Conservation (phyloP, 768 basidiomycete genomes). For the Mycena alexandri region DNA sequence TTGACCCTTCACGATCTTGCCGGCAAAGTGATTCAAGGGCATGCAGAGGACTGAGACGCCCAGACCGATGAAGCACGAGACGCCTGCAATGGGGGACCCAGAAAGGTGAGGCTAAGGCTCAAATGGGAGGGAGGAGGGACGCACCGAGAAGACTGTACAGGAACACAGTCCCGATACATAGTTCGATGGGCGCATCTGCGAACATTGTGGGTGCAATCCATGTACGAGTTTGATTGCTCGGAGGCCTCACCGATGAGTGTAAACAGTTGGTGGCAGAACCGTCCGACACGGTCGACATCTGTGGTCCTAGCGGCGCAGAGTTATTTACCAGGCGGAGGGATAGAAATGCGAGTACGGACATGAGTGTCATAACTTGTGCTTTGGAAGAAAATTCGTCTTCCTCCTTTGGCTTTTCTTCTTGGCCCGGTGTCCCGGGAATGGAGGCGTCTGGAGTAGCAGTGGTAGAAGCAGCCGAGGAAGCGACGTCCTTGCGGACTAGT, state of each 20-base stretch:
- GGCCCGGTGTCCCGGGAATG: no score
- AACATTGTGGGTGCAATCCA: no score
- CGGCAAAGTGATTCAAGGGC: constrained; percentile 87
- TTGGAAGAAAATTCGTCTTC: constrained; percentile 74
- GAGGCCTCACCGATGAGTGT: constrained; percentile 68
- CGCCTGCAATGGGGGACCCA: constrained; percentile 43
- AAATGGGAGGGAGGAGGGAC: neutral
- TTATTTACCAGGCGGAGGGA: neutral
- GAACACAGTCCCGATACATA: constrained; percentile 79
- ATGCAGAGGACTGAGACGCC: constrained; percentile 76
- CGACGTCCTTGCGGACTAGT: constrained; percentile 75
- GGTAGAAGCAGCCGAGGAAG: constrained; percentile 51
- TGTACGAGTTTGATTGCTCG: neutral
- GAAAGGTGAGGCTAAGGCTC: neutral
- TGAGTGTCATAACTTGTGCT: constrained; percentile 91
- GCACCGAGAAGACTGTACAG: constrained; percentile 79
- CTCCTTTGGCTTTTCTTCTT: constrained; percentile 48
- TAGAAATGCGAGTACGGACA: constrained; percentile 45
- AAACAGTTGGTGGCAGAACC: constrained; percentile 83
- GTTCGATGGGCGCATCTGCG: constrained; percentile 81
- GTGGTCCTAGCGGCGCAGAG: constrained; percentile 69
- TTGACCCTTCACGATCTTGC: constrained; percentile 74
- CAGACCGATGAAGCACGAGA: constrained; percentile 85
- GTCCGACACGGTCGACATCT: constrained; percentile 89
- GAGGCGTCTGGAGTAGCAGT: neutral